Evolutionary conservation across 345 rosid genomes (phyloP), one percentile per base, ranked within the genome.

Genomic region (Lepidium africanum): DNA sequence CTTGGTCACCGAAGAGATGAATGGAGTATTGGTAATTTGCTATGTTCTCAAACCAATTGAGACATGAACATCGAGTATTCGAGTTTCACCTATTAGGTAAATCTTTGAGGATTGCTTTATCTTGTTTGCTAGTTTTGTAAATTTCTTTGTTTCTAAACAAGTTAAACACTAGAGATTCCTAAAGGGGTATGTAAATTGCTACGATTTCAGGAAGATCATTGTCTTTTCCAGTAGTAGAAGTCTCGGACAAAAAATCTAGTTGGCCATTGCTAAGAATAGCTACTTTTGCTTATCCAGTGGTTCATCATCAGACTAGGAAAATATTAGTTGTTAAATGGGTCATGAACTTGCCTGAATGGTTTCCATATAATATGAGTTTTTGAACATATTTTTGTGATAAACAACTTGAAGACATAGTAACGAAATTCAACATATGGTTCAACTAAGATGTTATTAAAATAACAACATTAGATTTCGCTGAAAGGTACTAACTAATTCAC

Each of bases 251-350:
- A 38, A 83, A 58, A 72, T 96, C 92, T 0, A 96, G 99, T 42
- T 91, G 97, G 96, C 99, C 99, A 7, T 77, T 94, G 40, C 84
- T 87, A 9, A 78, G 79, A 49, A 79, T 80, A 72, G 70, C 80
- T 42, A 78, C 63, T 74, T 73, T 76, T 14, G 82, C 54, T 48
- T 37, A 65, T 74, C 83, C 82, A 25, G 51, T 68, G 71, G 74
- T 75, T 19, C 48, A 52, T 49, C 77, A 77, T 2, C 67, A 77
- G 10, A 80, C 62, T 58, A 27, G 85, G 79, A 74, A 77, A 8
- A 35, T 80, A 61, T 84, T 97, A 12, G 96, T 87, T 30, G 95
- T 87, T 17, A 81, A 87, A 65, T 94, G 99, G 99, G 89, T 84
- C 10, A 84, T 94, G 95, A 85, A 70, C 81, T 81, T 87, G 30